Evolutionary conservation across 1,284 basidiomycete genomes (phyloP).

Genomic region (Coniophora puteana): DNA sequence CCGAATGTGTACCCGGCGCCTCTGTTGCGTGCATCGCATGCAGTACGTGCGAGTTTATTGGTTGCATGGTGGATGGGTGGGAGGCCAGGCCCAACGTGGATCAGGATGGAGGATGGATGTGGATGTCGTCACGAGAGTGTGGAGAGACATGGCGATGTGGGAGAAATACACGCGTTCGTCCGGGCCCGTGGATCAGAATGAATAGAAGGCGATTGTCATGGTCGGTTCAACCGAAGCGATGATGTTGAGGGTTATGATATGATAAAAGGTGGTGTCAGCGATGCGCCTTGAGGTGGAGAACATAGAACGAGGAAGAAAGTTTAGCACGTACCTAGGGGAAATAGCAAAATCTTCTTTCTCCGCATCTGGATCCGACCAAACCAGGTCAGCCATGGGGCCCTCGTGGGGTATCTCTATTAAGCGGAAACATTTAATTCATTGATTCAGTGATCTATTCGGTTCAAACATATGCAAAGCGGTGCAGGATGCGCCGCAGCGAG

Average conservation of each 20-base stretch:
- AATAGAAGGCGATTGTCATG: conserved; percentile 4
- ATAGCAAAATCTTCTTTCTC: conserved; percentile 99
- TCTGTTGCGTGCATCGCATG: too few species aligned
- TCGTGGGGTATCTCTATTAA: conserved; percentile 94
- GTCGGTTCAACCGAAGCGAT: conserved; percentile 1
- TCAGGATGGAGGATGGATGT: conserved; percentile 10
- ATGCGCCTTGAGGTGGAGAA: too few species aligned
- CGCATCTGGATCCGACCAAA: conserved; percentile 99
- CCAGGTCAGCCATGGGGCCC: conserved; percentile 99
- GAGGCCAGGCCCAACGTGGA: neutral
- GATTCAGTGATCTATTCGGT: too few species aligned
- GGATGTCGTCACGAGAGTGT: too few species aligned
- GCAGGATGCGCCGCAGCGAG: conserved; percentile 20
- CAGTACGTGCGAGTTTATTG: too few species aligned
- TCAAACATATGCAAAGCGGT: too few species aligned
- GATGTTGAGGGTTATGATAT: conserved; percentile 13
- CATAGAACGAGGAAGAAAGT: too few species aligned
- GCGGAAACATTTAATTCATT: too few species aligned
- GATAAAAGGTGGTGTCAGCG: too few species aligned
- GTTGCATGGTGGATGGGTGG: neutral
- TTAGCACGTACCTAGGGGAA: conserved; percentile 76
- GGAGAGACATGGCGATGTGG: neutral
- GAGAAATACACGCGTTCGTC: too few species aligned
- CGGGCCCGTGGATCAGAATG: conserved; percentile 10
- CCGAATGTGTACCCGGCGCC: conserved; percentile 99